Evolutionary conservation across 2,329 filamentous ascomycete genomes (phyloP), one percentile per base, ranked within the genome.

Genomic region (Camptophora hylomeconis): DNA sequence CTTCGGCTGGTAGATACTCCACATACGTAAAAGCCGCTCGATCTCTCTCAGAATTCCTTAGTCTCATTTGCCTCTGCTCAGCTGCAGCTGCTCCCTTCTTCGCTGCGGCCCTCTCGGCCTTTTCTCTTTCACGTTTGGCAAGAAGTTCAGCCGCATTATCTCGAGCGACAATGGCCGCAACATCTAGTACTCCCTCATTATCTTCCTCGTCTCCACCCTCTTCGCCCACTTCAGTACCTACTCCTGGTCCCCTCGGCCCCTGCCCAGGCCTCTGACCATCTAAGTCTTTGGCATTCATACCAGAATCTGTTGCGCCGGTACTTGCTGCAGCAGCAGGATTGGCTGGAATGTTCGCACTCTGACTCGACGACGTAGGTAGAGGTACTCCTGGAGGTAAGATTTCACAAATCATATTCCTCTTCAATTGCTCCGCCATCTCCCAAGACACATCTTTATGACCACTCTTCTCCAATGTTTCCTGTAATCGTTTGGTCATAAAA

Each of bases 401-500:
- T 45, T 77, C 72, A 39, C 70, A 72, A 20, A 77, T 74, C 16
- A 60, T 58, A 39, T 65, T 75, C 44, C 62, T 64, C 53, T 77
- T 77, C 34, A 77, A 49, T 48, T 76, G 70, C 43, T 76, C 72
- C 39, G 71, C 75, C 60, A 76, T 73, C 25, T 73, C 69, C n/a
- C 17, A 10, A 17, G 26, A 11, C n/a, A 26, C 29, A 4, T 18
- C 29, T 15, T 25, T 26, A 41, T 75, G 72, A 1, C 65, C 65
- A 40, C 69, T 69, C 2, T 60, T 40, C 13, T 49, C 49, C 22
- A 95, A 60, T 34, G 89, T 61, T 42, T 76, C 67, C 24, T 73
- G 53, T 21, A 95, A 63, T 35, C 72, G 67, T 44, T 70, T 67
- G 0, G 87, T 95, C 61, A 95, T 82, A 2, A 79, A 73, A 45